Evolutionary conservation across 176 grass and related monocot species (phyloP), one percentile per base, ranked within the genome.

Genomic region (Ananas comosus): DNA sequence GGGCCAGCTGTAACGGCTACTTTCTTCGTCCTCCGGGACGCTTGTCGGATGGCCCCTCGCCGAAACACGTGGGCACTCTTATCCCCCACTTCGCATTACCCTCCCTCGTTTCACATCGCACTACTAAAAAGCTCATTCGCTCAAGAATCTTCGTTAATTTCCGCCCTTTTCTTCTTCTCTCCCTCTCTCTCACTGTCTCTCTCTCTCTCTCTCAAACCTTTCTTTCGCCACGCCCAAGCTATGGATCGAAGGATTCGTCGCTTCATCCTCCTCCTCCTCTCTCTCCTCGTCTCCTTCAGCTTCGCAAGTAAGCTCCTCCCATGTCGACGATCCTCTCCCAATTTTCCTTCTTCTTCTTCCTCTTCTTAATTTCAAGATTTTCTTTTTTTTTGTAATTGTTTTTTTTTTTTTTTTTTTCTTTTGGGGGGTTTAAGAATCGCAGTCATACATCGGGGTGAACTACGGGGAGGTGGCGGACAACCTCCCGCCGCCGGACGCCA

Each of bases 391-490:
- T 19, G 8, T 21, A 21, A 59, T 59, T 9, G 14, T 9, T 18
- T 2, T 17, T 4, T 58, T n/a, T 58, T 58, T 13, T 14, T 4
- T n/a, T 59, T 59, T 16, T 59, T 59, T 59, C 5, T 59, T 9
- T 17, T 59, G 2, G 2, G 29, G 29, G 19, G 54, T 42, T n/a
- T 74, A 69, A 73, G 91, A 9, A 0, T 83, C 88, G 64, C 79
- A 97, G 71, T 68, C 86, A 48, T 90, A 76, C 77, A 81, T 97
- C 59, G 93, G 93, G 50, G 86, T 97, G 8, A 97, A 97, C 83
- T 97, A 97, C 79, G 93, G 93, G 13, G 79, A 97, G 84, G 86
- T 97, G 64, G 93, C 93, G 9, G 93, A 97, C 69, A 97, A 97
- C 76, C 89, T 97, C 68, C 93, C 93, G 23, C 19, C 89, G 27